phyloP scores from a whole-genome alignment of 2,329 filamentous ascomycete species.

The Verticillium zaregamsianum region DNA sequence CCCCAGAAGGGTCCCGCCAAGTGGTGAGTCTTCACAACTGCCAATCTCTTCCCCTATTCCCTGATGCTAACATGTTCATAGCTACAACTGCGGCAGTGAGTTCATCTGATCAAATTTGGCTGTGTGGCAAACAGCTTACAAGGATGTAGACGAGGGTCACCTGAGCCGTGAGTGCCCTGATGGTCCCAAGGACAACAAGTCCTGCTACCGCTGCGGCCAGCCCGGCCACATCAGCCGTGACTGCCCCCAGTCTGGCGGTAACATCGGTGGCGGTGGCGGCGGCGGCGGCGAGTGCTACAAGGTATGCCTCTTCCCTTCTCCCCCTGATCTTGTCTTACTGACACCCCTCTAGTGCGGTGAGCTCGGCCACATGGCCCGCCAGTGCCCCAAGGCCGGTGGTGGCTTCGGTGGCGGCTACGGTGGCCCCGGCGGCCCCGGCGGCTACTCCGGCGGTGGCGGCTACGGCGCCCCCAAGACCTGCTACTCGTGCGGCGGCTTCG shows the following conservation, averaged over 20 bases:
- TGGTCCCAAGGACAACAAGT: slow-evolving; percentile 80
- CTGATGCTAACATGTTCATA: slow-evolving; percentile 27
- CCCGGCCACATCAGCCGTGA: slow-evolving; percentile 85
- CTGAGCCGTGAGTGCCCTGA: slow-evolving; percentile 79
- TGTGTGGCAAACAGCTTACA: slow-evolving; percentile 13
- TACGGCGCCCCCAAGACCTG: slow-evolving; percentile 73
- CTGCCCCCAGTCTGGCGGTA: slow-evolving; percentile 55
- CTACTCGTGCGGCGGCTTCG: slow-evolving; percentile 96
- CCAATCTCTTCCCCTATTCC: neutral
- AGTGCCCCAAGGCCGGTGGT: slow-evolving; percentile 67
- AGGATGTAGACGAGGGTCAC: slow-evolving; percentile 29
- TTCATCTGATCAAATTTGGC: slow-evolving; percentile 2
- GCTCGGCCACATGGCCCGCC: slow-evolving; percentile 91
- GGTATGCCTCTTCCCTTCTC: slow-evolving; percentile 28
- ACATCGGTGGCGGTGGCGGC: slow-evolving; percentile 42
- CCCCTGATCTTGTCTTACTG: slow-evolving; percentile 6
- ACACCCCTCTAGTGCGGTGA: slow-evolving; percentile 66
- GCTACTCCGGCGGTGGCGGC: slow-evolving; percentile 41
- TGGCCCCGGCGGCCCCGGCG: slow-evolving; percentile 37
- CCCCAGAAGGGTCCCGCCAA: slow-evolving; percentile 79
- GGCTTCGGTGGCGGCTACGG: slow-evolving; percentile 44
- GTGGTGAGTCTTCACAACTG: slow-evolving; percentile 56
- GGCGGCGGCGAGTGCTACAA: slow-evolving; percentile 81
- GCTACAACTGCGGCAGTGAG: slow-evolving; percentile 77
- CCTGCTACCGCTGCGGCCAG: slow-evolving; percentile 75